Evolutionary conservation across 257 asterid genomes (phyloP).

Genomic region (Solanum etuberosum): DNA sequence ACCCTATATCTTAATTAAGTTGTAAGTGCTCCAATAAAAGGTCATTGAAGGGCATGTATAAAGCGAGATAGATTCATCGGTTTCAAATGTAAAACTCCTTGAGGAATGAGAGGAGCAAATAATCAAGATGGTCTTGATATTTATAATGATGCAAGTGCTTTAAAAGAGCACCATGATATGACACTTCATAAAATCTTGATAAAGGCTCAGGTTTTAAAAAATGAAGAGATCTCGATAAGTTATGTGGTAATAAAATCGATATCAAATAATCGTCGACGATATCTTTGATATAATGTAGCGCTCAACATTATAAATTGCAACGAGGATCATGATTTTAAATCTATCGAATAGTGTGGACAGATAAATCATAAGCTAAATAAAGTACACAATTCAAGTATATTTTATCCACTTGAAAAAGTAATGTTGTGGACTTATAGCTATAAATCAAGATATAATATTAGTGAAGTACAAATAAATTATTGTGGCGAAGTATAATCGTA

Average conservation of each 20-base stretch:
- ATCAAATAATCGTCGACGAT: too few species aligned
- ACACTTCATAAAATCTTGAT: background rate
- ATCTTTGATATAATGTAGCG: background rate
- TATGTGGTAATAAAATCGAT: background rate
- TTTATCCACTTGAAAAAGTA: background rate
- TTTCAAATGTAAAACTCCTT: background rate
- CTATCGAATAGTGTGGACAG: background rate
- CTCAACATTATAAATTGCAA: background rate
- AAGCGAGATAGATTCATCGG: background rate
- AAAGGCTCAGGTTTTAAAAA: background rate
- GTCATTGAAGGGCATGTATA: background rate
- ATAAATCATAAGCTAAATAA: background rate
- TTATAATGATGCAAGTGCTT: background rate
- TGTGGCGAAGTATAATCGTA: background rate
- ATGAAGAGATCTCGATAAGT: background rate
- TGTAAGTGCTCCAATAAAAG: background rate
- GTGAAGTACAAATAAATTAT: background rate
- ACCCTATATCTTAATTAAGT: background rate
- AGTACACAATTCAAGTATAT: background rate
- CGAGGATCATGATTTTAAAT: background rate
- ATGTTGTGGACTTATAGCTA: too few species aligned
- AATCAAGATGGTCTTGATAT: background rate
- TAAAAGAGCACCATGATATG: background rate
- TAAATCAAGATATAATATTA: too few species aligned
- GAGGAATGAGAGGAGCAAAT: background rate